These are phyloP conservation scores for Pseudomassariella vexata DNA, from an alignment of 2,329 filamentous ascomycete genomes.

Conservation along the genomic window DNA sequence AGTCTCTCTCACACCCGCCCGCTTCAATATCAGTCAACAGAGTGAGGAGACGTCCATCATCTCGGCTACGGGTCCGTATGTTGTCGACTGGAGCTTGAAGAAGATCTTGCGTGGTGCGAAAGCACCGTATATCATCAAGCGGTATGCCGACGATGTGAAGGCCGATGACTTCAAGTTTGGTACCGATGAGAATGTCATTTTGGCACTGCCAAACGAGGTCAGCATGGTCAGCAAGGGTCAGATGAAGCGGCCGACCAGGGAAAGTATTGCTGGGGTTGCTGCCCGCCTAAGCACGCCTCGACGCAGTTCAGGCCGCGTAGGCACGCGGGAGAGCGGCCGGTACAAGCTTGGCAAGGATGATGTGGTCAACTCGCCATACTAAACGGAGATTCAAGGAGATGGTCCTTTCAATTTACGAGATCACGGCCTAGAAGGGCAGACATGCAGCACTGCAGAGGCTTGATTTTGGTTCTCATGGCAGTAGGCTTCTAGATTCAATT, in stretches of 20 bases:
- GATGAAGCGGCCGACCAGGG: conserved; percentile 80
- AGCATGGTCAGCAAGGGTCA: conserved; percentile 91
- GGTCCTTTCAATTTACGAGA: not conserved
- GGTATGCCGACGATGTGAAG: conserved; percentile 91
- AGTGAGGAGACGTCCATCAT: conserved; percentile 88
- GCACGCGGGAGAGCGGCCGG: conserved; percentile 48
- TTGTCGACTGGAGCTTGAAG: conserved; percentile 93
- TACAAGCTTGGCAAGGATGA: conserved; percentile 77
- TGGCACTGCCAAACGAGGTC: conserved; percentile 93
- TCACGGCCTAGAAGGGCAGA: not conserved
- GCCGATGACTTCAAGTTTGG: conserved; percentile 98
- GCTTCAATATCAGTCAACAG: conserved; percentile 86
- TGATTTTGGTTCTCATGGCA: not conserved
- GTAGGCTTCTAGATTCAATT: not conserved
- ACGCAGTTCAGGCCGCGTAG: conserved; percentile 45
- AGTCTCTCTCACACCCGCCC: conserved; percentile 82
- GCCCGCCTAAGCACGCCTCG: conserved; percentile 41
- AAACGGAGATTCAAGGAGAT: too few species aligned
- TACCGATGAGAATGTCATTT: conserved; percentile 95
- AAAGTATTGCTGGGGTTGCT: conserved; percentile 74
- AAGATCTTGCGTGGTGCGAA: conserved; percentile 77
- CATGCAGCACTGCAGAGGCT: not conserved
- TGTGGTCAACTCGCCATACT: conserved; percentile 69
- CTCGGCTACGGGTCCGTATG: conserved; percentile 92
- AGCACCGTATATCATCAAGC: conserved; percentile 92